Percentiles rank a stretch among this genome's conserved stretches.
phyloP scores from a whole-genome alignment of 768 basidiomycete genomes.

The Boletus subparvulus region DNA sequence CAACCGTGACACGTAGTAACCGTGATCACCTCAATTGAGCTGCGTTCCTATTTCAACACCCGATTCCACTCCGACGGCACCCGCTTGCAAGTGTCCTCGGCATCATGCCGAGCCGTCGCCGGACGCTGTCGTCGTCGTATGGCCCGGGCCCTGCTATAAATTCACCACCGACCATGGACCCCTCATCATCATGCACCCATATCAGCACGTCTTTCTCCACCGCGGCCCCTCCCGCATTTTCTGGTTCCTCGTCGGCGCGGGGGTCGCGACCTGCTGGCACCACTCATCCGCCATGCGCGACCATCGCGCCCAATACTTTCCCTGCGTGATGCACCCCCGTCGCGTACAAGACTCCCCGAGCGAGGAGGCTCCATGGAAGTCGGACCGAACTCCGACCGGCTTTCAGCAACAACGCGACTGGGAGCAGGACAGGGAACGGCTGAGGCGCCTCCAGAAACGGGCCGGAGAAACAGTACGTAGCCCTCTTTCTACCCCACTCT shows the following conservation, averaged over 20 bases:
- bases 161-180: background rate
- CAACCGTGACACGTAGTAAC: conserved; percentile 16
- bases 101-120: conserved; percentile 20
- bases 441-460: conserved; percentile 46
- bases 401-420: conserved; percentile 34
- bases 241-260: conserved; percentile 69
- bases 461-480: conserved; percentile 50
- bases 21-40: conserved; percentile 12
- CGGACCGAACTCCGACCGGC: conserved; percentile 17
- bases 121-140: conserved; percentile 23
- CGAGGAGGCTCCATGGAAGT: conserved; percentile 2
- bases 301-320: conserved; percentile 34
- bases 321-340: conserved; percentile 27
- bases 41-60: background rate
- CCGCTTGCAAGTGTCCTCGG: conserved; percentile 9
- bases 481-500: background rate
- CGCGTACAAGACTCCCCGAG: conserved; percentile 12
- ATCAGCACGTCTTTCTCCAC: conserved; percentile 23
- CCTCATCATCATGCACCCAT: conserved; percentile 21
- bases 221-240: conserved; percentile 56
- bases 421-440: conserved; percentile 49
- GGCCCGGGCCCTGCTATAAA: conserved; percentile 15
- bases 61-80: conserved; percentile 20
- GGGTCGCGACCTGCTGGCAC: conserved; percentile 37
- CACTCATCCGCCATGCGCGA: conserved; percentile 45